Evolutionary conservation across 163 green algal species (phyloP).

Genomic region (Scenedesmus sp.): DNA sequence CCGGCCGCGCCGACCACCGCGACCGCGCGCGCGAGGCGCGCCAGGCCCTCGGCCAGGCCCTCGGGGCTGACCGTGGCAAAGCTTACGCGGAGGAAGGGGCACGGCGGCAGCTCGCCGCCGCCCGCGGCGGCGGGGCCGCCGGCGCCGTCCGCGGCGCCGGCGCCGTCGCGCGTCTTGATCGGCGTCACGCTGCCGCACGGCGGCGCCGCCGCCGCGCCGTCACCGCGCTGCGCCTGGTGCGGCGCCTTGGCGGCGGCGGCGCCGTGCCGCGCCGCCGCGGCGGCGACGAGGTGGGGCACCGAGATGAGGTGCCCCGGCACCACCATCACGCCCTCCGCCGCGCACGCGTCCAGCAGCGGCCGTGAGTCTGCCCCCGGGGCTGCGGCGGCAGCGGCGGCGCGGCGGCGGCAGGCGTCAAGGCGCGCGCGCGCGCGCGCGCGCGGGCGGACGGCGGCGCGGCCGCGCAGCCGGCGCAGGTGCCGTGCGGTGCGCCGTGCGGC

Average conservation of each 20-base stretch:
- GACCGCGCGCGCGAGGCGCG: constrained; percentile 1
- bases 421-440: too few relatives aligned
- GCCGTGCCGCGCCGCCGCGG: neutral
- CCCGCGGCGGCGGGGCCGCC: neutral
- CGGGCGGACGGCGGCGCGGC: too few relatives aligned
- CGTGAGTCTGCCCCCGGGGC: neutral
- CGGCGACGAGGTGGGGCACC: constrained; percentile 7
- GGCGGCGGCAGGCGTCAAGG: too few relatives aligned
- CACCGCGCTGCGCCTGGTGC: constrained; percentile 19
- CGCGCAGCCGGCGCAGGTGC: too few relatives aligned
- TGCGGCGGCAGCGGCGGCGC: neutral
- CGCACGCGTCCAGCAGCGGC: constrained; percentile 17
- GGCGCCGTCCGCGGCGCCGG: too few relatives aligned
- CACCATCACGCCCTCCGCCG: constrained; percentile 20
- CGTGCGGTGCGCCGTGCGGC: neutral
- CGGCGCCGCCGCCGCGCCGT: too few relatives aligned
- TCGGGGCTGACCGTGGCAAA: constrained; percentile 34
- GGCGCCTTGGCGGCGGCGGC: neutral
- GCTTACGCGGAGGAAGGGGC: constrained; percentile 31
- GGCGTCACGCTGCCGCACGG: neutral
- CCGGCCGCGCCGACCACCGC: too few relatives aligned
- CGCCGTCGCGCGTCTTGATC: too few relatives aligned
- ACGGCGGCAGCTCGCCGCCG: neutral
- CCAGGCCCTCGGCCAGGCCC: constrained; percentile 14
- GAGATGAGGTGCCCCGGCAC: constrained; percentile 33